A percentile compares a stretch with the other conserved stretches of the same genome.
phyloP scores from a whole-genome alignment of 805 yeast species.

The Blastobotrys attinorum region DNA sequence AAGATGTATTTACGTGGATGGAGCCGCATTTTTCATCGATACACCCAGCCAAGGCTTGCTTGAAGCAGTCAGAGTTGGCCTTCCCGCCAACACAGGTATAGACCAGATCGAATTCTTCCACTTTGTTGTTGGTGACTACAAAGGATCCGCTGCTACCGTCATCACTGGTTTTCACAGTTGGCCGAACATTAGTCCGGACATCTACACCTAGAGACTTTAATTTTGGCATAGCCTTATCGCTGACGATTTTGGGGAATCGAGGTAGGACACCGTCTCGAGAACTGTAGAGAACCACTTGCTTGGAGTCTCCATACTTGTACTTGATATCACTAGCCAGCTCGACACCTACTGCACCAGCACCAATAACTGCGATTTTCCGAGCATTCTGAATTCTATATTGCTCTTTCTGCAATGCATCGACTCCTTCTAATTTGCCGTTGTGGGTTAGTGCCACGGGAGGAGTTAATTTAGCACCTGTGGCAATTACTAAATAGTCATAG shows the following conservation, averaged over 20 bases:
- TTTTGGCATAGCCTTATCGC: conserved; percentile 4
- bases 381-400: conserved; percentile 28
- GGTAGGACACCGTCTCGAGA: conserved; percentile 7
- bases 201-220: conserved; percentile 3
- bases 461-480: conserved; percentile 15
- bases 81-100: conserved; percentile 9
- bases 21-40: not conserved
- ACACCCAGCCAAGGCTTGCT: not conserved
- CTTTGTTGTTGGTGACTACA: conserved; percentile 1
- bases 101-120: conserved; percentile 7
- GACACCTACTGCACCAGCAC: conserved; percentile 48
- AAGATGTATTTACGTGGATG: not conserved
- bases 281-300: conserved; percentile 24
- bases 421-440: conserved; percentile 7
- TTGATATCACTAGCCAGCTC: conserved; percentile 43
- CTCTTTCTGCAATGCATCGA: not conserved
- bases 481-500: conserved; percentile 16
- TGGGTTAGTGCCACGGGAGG: conserved; percentile 6
- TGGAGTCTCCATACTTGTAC: conserved; percentile 30
- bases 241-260: conserved; percentile 4
- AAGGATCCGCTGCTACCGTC: no score
- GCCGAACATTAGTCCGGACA: conserved; percentile 4
- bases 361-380: conserved; percentile 38
- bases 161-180: no score
- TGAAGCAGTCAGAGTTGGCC: conserved; percentile 2